Base-by-base conservation (phyloP, 768 basidiomycete genomes). In the Trametes coccinea region DNA sequence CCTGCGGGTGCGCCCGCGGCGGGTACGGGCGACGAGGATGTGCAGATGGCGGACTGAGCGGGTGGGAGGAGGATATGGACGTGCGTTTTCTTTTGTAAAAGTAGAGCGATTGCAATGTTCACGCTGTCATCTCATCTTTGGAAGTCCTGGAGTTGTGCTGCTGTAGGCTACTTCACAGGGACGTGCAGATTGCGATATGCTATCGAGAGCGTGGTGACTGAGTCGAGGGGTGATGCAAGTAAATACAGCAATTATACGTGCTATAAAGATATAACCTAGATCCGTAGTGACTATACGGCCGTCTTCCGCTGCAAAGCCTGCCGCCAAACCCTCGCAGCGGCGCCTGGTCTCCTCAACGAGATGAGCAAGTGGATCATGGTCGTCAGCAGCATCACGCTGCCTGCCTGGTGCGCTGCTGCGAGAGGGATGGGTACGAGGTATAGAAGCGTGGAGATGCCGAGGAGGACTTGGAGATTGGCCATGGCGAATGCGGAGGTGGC, bases 381-480 rank as follows among this genome's bases (percentile, higher is more conserved):
- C 22, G 90, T 95, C 49, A 99, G 77, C 6, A 99, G 78, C 41
- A 89, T 81, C 6, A 98, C 90, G 68, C 94, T 96, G 5, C 96
- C 97, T 0, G 93, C 96, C 73, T 99, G 97, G 72, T 99, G 97
- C 34, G 88, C 82, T 11, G 96, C 93, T 7, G 97, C 97, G 2
- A 98, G 77, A 2, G 92, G 92, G 0, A 93, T 84, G 0, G 97
- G 97, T 2, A 98, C 97, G 40, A 98, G 83, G 74, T 96, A 96
- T 11, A 98, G 73, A 27, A 98, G 76, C 0, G 97, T 99, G 29
- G 89, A 80, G 62, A 91, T 84, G 3, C 89, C 89, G 5, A 91
- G 77, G 2, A 82, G 71, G 33, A 92, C 92, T 73, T 99, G 97
- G 0, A 93, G 72, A 66, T 94, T 93, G 29, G 84, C 92, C 81